Percentiles rank a stretch among this genome's conserved stretches.
These are phyloP conservation scores for Kodamaea anthophila DNA, from an alignment of 1,139 yeast species.

Conservation along the genomic window DNA sequence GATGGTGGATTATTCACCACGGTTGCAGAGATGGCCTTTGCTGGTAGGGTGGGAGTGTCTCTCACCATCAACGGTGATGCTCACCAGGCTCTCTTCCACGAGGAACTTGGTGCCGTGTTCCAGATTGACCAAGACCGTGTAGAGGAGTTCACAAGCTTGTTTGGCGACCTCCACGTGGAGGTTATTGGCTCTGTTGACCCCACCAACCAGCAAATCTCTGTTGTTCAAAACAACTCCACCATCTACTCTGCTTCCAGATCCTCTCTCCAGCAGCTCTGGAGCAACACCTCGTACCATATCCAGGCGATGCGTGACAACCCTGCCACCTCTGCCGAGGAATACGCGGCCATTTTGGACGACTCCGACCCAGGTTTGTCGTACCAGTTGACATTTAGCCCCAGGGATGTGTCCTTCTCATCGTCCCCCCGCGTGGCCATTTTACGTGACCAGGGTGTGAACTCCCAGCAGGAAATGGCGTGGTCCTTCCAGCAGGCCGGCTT, in stretches of 20 bases:
- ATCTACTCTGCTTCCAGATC: conserved; percentile 58
- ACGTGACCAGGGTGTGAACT: conserved; percentile 98
- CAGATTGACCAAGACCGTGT: conserved; percentile 59
- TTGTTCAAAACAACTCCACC: conserved; percentile 40
- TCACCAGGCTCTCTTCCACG: conserved; percentile 66
- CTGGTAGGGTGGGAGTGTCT: conserved; percentile 75
- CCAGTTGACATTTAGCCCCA: conserved; percentile 58
- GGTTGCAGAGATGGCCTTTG: conserved; percentile 92
- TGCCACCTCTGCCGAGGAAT: conserved; percentile 81
- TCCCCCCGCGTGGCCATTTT: conserved; percentile 92
- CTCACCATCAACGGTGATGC: conserved; percentile 30
- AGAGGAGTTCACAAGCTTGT: conserved; percentile 48
- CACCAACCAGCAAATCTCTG: conserved; percentile 44
- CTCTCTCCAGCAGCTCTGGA: conserved; percentile 76
- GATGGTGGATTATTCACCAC: conserved; percentile 95
- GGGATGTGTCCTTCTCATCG: conserved; percentile 1
- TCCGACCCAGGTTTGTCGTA: conserved; percentile 86
- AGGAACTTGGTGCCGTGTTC: conserved; percentile 95
- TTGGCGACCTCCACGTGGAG: conserved; percentile 44
- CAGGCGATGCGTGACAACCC: conserved; percentile 96
- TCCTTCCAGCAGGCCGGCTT: conserved; percentile 94
- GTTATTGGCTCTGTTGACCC: conserved; percentile 64
- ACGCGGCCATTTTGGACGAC: conserved; percentile 65
- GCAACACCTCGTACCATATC: conserved; percentile 81
- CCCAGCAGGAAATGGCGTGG: conserved; percentile 99